A percentile compares a stretch with the other conserved stretches of the same genome.
phyloP scores from a whole-genome alignment of 371 early-diverging fungal genomes.

The Mucor piriformis region DNA sequence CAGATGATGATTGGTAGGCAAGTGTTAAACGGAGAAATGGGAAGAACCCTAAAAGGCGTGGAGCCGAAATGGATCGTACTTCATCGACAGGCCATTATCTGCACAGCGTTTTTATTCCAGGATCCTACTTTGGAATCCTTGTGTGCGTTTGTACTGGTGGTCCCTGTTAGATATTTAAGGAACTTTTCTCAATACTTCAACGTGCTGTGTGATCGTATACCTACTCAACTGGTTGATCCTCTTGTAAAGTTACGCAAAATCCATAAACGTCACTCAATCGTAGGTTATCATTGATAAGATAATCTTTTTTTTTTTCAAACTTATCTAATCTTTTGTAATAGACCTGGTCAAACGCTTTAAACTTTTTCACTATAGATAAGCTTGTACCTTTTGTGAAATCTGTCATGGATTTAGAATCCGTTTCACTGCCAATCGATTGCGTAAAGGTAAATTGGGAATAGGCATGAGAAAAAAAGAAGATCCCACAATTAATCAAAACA shows the following conservation, averaged over 20 bases:
- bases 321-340: constrained; percentile 14
- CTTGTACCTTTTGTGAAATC: constrained; percentile 60
- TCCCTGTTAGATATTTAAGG: constrained; percentile 55
- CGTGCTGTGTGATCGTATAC: constrained; percentile 55
- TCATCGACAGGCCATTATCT: constrained; percentile 48
- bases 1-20: constrained; percentile 56
- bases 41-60: constrained; percentile 32
- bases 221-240: constrained; percentile 50
- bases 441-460: constrained; percentile 38
- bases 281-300: constrained; percentile 14
- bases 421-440: constrained; percentile 58
- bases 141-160: constrained; percentile 56
- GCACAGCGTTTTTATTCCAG: constrained; percentile 45
- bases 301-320: not conserved
- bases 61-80: constrained; percentile 64
- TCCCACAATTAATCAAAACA: no score
- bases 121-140: constrained; percentile 29
- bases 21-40: constrained; percentile 65
- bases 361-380: constrained; percentile 49
- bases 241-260: constrained; percentile 36
- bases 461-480: no score
- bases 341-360: constrained; percentile 46
- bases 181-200: constrained; percentile 59
- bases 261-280: constrained; percentile 24
- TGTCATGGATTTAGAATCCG: constrained; percentile 64